A percentile compares a stretch with the other conserved stretches of the same genome.
These are phyloP conservation scores for Alternaria postmessia DNA, from an alignment of 2,329 filamentous ascomycete genomes.

Conservation along the genomic window DNA sequence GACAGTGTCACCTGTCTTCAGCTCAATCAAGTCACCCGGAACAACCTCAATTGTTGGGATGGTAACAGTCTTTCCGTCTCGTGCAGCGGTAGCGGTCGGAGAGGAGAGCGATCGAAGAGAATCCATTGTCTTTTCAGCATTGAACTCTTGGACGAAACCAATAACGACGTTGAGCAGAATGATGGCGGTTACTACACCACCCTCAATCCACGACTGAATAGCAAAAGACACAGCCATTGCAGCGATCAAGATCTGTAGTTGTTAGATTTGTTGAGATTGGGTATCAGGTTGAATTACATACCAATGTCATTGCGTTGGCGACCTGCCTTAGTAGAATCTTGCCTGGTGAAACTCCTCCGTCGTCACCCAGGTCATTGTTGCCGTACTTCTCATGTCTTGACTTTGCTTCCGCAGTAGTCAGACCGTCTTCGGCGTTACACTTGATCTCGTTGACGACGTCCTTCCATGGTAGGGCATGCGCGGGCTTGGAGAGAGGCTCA, in stretches of 20 bases:
- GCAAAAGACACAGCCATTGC: slow-evolving; percentile 58
- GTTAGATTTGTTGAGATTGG: background rate
- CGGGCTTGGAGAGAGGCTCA: slow-evolving; percentile 65
- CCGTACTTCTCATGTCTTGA: slow-evolving; percentile 59
- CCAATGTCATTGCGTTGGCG: slow-evolving; percentile 80
- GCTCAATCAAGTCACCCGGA: slow-evolving; percentile 69
- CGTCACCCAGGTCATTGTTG: slow-evolving; percentile 75
- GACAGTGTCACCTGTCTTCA: slow-evolving; percentile 71
- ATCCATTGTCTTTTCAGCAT: slow-evolving; percentile 59
- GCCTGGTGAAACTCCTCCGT: slow-evolving; percentile 72
- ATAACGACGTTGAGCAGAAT: slow-evolving; percentile 56
- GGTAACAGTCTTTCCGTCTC: slow-evolving; percentile 61
- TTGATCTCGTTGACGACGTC: slow-evolving; percentile 65
- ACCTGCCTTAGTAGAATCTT: slow-evolving; percentile 78
- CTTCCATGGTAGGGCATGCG: slow-evolving; percentile 67
- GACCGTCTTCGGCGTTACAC: slow-evolving; percentile 72
- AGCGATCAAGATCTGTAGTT: slow-evolving; percentile 51
- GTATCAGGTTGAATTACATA: slow-evolving; percentile 39
- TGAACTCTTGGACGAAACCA: slow-evolving; percentile 58
- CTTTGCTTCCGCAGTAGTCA: slow-evolving; percentile 67
- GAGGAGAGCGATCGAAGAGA: slow-evolving; percentile 55
- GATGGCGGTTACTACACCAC: slow-evolving; percentile 57
- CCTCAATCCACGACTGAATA: slow-evolving; percentile 57
- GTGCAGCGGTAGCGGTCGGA: slow-evolving; percentile 56
- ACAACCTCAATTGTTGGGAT: slow-evolving; percentile 68